phyloP scores from a whole-genome alignment of 1,284 basidiomycete species.

The Cerrena zonata region DNA sequence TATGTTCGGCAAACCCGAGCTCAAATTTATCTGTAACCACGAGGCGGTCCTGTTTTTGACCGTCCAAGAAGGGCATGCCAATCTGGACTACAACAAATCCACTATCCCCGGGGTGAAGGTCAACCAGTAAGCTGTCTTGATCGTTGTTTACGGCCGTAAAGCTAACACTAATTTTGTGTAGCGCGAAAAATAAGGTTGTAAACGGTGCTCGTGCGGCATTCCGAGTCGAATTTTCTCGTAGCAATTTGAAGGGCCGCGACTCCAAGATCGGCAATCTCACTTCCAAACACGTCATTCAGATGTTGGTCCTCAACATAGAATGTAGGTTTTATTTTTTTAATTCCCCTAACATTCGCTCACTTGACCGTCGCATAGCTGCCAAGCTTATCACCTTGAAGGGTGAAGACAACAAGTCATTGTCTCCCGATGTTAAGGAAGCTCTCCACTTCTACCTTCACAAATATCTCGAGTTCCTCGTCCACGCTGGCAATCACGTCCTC shows the following conservation, averaged over 20 bases:
- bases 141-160: background rate
- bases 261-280: constrained; percentile 13
- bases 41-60: constrained; percentile 21
- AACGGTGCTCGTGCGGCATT: constrained; percentile 13
- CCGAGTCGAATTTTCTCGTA: constrained; percentile 15
- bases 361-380: constrained; percentile 9
- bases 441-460: constrained; percentile 18
- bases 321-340: constrained; percentile 5
- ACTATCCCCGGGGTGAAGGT: constrained; percentile 8
- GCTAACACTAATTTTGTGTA: background rate
- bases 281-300: constrained; percentile 13
- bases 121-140: constrained; percentile 8
- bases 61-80: constrained; percentile 22
- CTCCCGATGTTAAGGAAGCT: constrained; percentile 8
- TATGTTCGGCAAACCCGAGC: constrained; percentile 18
- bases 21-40: constrained; percentile 29
- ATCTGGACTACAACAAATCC: constrained; percentile 15
- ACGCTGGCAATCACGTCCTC: constrained; percentile 26
- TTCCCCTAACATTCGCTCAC: background rate
- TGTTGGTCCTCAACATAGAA: constrained; percentile 15
- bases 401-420: constrained; percentile 5
- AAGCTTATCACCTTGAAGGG: constrained; percentile 4
- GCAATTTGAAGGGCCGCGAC: constrained; percentile 10
- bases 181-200: constrained; percentile 1
- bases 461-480: constrained; percentile 24